Base-by-base conservation (phyloP, 352 stramenopile genomes). In the Phytophthora citricola region DNA sequence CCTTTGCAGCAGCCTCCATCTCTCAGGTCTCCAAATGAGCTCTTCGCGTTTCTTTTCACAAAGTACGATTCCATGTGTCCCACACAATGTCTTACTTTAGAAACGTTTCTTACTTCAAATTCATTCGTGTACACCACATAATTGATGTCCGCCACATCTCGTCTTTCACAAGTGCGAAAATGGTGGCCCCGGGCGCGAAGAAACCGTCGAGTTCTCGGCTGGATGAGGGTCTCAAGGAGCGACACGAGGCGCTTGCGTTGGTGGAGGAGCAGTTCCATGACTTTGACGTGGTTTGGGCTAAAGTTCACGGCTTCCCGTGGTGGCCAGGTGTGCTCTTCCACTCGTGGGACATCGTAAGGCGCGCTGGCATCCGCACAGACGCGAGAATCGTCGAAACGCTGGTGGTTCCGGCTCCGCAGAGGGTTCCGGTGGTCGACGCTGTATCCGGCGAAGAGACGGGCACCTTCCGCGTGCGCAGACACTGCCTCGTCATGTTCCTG, bases 291-390 rank as follows among this genome's bases (percentile, higher is more conserved):
- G 88, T 95, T 4, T 95, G 88, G 88, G 73, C 79, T 41, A 91
- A 92, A 58, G 76, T 92, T 34, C 32, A 50, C 4, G 71, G 77
- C 11, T 95, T 78, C 49, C 85, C 88, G 66, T 94, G 83, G 83
- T 95, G 88, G 88, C 88, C 88, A 2, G 83, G 71, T 36, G 70
- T 95, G 50, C 53, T 95, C 20, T 95, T 95, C 62, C 69, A 76
- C 58, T 79, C 64, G 53, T 92, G 83, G 81, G 72, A 89, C 15
- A 69, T 66, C 8, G 79, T 90, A 24, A 66, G 61, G 14, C 63
- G 53, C 26, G 75, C 74, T 1, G 79, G 73, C 1, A 63, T 93
- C 14, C 65, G 69, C 9, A 78, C 79, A 0, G 69, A 76, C 52
- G 73, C 84, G 10, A 72, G 73, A 36, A 67, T 78, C 31, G 57